These are phyloP conservation scores for Coniophora puteana DNA, from an alignment of 1,284 basidiomycete genomes.

Conservation along the genomic window DNA sequence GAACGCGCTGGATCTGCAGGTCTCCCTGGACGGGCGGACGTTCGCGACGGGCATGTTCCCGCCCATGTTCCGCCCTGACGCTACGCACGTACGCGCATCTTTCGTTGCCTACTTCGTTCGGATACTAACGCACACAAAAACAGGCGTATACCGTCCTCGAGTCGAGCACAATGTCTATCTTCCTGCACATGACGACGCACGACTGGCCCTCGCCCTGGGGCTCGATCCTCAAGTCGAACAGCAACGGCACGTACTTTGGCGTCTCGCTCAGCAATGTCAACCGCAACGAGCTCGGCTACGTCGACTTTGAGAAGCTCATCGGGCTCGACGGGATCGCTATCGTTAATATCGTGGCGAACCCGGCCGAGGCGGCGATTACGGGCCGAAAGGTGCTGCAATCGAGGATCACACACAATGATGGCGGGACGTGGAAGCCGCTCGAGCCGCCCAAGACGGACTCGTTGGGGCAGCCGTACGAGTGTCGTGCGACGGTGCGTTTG, in stretches of 20 bases:
- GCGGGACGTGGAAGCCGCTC: conserved; percentile 87
- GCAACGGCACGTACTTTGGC: conserved; percentile 96
- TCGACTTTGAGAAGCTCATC: conserved; percentile 98
- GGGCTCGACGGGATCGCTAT: conserved; percentile 95
- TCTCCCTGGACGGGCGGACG: conserved; percentile 85
- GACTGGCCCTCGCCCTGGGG: conserved; percentile 78
- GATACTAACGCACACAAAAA: background rate
- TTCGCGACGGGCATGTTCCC: conserved; percentile 91
- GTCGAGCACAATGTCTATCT: conserved; percentile 89
- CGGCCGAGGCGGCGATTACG: conserved; percentile 70
- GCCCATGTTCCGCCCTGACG: conserved; percentile 81
- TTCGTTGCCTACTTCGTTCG: conserved; percentile 2
- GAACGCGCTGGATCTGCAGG: conserved; percentile 76
- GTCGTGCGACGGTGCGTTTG: conserved; percentile 60
- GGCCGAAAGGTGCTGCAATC: conserved; percentile 80
- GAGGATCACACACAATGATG: conserved; percentile 96
- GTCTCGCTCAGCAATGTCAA: conserved; percentile 88
- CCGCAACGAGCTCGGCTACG: conserved; percentile 81
- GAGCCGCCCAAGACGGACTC: conserved; percentile 78
- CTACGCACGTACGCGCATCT: conserved; percentile 67
- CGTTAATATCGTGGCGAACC: conserved; percentile 87
- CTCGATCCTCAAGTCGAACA: conserved; percentile 94
- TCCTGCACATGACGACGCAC: conserved; percentile 94
- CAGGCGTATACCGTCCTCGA: conserved; percentile 94
- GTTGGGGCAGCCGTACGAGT: conserved; percentile 71